These are phyloP conservation scores for Brassica incana DNA, from an alignment of 345 rosid species.

Conservation along the genomic window DNA sequence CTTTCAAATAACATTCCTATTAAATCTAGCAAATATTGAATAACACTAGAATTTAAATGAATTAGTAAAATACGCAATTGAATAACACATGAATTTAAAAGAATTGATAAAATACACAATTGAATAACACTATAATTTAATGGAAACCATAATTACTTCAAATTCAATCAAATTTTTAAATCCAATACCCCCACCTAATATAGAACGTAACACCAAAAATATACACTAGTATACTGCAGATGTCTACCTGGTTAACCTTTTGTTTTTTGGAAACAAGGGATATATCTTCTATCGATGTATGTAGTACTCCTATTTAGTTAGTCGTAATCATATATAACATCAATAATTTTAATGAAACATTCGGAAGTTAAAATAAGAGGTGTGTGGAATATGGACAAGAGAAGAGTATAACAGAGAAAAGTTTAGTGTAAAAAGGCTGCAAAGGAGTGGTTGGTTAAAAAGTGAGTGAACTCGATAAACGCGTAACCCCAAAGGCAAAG, in stretches of 20 bases:
- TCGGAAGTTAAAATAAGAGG: slow-evolving; percentile 24
- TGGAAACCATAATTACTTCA: too few relatives aligned
- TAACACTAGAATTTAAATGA: too few relatives aligned
- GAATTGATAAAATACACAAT: too few relatives aligned
- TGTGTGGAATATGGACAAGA: slow-evolving; percentile 26
- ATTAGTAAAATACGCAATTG: too few relatives aligned
- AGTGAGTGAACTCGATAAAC: slow-evolving; percentile 51
- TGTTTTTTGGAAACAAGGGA: not conserved
- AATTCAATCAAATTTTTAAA: too few relatives aligned
- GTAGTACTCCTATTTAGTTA: not conserved
- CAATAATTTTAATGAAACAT: not conserved
- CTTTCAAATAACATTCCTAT: too few relatives aligned
- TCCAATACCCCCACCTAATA: not conserved
- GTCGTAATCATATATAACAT: not conserved
- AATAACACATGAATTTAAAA: too few relatives aligned
- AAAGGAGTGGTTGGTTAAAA: slow-evolving; percentile 31
- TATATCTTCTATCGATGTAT: not conserved
- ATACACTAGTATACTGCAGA: not conserved
- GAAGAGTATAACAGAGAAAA: slow-evolving; percentile 26
- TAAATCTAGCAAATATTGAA: too few relatives aligned
- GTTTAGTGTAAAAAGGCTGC: slow-evolving; percentile 33
- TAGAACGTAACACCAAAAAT: not conserved
- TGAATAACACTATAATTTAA: too few relatives aligned
- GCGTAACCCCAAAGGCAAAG: slow-evolving; percentile 74
- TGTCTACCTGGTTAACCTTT: not conserved